Base-by-base conservation (phyloP, 1,139 yeast genomes). In the Blastobotrys ciferrii region DNA sequence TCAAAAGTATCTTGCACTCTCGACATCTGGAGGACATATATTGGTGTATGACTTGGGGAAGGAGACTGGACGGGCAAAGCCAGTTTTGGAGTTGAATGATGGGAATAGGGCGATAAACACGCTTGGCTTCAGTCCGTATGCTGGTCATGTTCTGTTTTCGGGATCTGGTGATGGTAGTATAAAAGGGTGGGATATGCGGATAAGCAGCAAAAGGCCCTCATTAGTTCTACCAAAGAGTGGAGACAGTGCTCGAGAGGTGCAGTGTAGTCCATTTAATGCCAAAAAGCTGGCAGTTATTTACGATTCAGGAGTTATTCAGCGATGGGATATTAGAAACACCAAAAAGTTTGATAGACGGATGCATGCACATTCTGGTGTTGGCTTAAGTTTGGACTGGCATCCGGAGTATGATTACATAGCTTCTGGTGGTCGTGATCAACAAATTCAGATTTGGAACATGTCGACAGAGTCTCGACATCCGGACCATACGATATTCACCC, bases 91-190 rank as follows among this genome's bases (percentile, higher is more conserved):
- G 40, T 70, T 84, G 33, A 69, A 76, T 13, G 96, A 87, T 54
- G 96, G 88, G 59, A 82, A 82, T 46, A 71, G 98, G 49, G 82
- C 95, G 2, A 83, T 92, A 42, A 88, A 89, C 61, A 78, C 95
- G 1, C 70, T 92, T 25, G 88, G 86, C 51, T 89, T 88, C 63
- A 76, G 74, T 51, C 76, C 76, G 33, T 74, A 75, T 2, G 77
- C 77, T 42, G 78, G 84, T 1, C 76, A 77, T 57, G 72, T 79
- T 42, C 66, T 92, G 13, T 67, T 88, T 1, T 84, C 96, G 0
- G 98, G 96, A 0, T 85, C 95, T 0, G 96, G 88, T 62, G 98
- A 92, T 67, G 97, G 98, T 1, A 74, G 84, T 15, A 81, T 91
- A 49, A 84, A 87, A 56, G 67, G 89, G 14, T 92, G 98, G 97